Evolutionary conservation across 345 rosid genomes (phyloP), one percentile per base, ranked within the genome.

Genomic region (Eutrema japonicum): DNA sequence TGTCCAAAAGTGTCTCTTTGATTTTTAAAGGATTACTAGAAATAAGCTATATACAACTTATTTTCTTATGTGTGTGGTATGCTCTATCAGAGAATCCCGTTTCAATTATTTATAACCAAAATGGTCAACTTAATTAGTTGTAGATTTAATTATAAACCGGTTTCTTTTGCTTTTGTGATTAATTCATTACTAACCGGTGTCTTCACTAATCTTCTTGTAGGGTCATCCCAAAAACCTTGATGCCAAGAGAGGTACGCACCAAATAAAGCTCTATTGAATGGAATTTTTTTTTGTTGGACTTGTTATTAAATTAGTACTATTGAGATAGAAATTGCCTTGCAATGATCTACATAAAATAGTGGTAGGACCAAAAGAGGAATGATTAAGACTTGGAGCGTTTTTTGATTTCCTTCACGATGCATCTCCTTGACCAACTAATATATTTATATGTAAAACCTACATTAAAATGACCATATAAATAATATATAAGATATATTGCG

Each of bases 201-300:
- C 26, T 49, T 72, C 36, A 13, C 43, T 75, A 30, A 37, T 53
- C 29, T 40, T 40, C 26, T 72, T 85, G 86, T 92, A 93, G 98
- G 73, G 87, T 93, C 36, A 89, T 93, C 48, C 98, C 97, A 29
- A 91, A 80, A 78, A 79, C 88, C 67, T 82, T 94, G 29, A 89
- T 88, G 95, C 90, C 97, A 3, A 78, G 89, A 84, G 93, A 91
- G 97, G 98, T 91, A 85, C 59, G 70, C 45, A 71, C 68, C 49
- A 42, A 33, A 65, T 65, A 45, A 46, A 68, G 29, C 63, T 45
- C 14, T 26, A 40, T 30, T 22, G 26, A 63, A 54, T 29, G 6
- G 59, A 11, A 9, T 37, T 11, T 16, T 32, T 49, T 68, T 40
- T 12, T 10, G 26, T 68, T 68, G 57, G 75, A 60, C 36, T 76